Evolutionary conservation across 2,329 filamentous ascomycete genomes (phyloP).

Genomic region (Calonectria montana): DNA sequence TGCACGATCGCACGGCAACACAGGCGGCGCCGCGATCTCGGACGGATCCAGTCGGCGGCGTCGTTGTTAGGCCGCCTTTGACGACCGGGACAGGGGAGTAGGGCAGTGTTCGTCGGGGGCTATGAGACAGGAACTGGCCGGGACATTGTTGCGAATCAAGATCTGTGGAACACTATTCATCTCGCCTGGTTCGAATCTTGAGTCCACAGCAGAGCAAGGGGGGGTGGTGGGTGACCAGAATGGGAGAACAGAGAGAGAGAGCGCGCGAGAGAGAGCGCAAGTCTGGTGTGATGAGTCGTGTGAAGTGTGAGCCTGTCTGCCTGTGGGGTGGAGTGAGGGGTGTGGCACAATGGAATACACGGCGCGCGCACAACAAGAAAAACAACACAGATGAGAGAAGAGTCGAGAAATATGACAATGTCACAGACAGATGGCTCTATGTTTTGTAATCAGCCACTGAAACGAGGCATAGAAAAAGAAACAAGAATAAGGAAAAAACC

Average conservation of each 20-base stretch:
- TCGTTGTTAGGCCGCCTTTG: conserved; percentile 41
- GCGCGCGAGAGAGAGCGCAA: neutral
- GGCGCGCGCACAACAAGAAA: neutral
- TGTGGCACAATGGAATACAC: neutral
- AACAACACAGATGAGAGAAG: neutral
- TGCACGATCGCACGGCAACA: conserved; percentile 47
- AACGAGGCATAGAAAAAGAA: neutral
- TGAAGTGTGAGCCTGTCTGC: neutral
- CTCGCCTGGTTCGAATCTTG: conserved; percentile 49
- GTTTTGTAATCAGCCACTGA: neutral
- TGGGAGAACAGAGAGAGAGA: neutral
- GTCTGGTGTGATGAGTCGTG: neutral
- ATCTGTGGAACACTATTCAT: conserved; percentile 54
- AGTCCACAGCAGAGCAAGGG: conserved; percentile 21
- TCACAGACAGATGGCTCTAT: neutral
- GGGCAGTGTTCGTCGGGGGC: conserved; percentile 33
- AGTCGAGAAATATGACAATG: neutral
- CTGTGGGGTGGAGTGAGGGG: neutral
- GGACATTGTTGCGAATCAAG: conserved; percentile 51
- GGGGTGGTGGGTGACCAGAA: neutral
- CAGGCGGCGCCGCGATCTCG: conserved; percentile 44
- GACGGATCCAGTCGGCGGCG: conserved; percentile 32
- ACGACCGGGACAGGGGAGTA: conserved; percentile 35
- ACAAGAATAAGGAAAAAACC: neutral
- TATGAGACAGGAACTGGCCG: conserved; percentile 43